Evolutionary conservation across 164 flowering plant genomes (phyloP).

Genomic region (Berberis thunbergii): DNA sequence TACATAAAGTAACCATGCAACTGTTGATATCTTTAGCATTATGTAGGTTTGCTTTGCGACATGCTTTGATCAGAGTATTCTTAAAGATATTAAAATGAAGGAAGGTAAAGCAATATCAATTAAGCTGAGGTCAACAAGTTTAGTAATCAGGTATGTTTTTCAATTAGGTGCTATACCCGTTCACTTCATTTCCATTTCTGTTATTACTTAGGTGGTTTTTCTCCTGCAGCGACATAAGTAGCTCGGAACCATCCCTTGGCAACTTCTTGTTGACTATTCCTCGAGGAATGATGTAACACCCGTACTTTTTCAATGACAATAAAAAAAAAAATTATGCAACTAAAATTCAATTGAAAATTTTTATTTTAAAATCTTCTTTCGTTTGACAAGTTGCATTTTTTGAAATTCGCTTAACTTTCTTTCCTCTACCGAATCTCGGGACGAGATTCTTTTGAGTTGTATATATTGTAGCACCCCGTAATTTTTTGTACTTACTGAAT

Average conservation of each 20-base stretch:
- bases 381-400: no score
- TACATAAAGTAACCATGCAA: neutral
- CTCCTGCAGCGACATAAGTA: conserved; percentile 19
- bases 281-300: no score
- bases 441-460: no score
- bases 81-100: conserved; percentile 19
- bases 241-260: conserved; percentile 15
- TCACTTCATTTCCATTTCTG: conserved; percentile 2
- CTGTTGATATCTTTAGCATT: conserved; percentile 1
- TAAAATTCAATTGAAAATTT: no score
- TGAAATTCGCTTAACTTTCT: no score
- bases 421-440: no score
- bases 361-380: no score
- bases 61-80: conserved; percentile 27
- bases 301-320: no score
- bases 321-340: no score
- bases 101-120: conserved; percentile 24
- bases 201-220: conserved; percentile 1
- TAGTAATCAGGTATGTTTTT: conserved; percentile 18
- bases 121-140: conserved; percentile 7
- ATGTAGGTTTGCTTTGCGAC: conserved; percentile 28
- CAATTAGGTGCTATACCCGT: neutral
- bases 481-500: no score
- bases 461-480: no score
- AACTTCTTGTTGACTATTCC: conserved; percentile 10